A percentile compares a stretch with the other conserved stretches of the same genome.
Evolutionary conservation across 495 filamentous ascomycete species (phyloP).

Genomic region (Halenospora varia): DNA sequence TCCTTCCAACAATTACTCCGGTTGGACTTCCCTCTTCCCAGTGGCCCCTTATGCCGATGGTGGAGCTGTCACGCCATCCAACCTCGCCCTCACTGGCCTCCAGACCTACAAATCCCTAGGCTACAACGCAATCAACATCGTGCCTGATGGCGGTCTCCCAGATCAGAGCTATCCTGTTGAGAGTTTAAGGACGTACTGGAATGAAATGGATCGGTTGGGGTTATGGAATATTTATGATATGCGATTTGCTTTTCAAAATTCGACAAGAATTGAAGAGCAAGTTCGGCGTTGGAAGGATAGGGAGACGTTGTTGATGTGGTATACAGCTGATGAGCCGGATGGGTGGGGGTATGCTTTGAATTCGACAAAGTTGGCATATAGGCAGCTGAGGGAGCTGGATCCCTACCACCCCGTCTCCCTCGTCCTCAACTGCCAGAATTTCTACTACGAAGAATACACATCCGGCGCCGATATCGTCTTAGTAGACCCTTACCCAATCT

Average conservation of each 20-base stretch:
- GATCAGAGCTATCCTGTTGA: slow-evolving; percentile 36
- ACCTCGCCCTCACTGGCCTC: slow-evolving; percentile 37
- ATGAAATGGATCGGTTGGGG: slow-evolving; percentile 49
- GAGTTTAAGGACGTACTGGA: slow-evolving; percentile 44
- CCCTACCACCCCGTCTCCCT: slow-evolving; percentile 67
- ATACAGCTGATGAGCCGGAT: slow-evolving; percentile 67
- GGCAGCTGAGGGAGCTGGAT: slow-evolving; percentile 51
- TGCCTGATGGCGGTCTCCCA: slow-evolving; percentile 37
- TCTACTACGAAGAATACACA: slow-evolving; percentile 60
- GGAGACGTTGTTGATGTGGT: slow-evolving; percentile 59
- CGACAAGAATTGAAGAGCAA: slow-evolving; percentile 45
- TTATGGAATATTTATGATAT: slow-evolving; percentile 65
- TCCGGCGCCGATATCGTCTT: slow-evolving; percentile 62
- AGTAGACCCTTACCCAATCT: slow-evolving; percentile 63
- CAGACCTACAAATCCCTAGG: slow-evolving; percentile 36
- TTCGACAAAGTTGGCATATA: too few relatives aligned
- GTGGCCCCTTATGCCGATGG: slow-evolving; percentile 63
- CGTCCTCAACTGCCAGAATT: slow-evolving; percentile 67
- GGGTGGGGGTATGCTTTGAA: too few relatives aligned
- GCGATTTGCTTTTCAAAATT: slow-evolving; percentile 56
- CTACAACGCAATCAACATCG: slow-evolving; percentile 51
- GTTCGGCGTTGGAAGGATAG: slow-evolving; percentile 47
- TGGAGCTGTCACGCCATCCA: slow-evolving; percentile 42
- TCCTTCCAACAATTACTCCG: slow-evolving; percentile 17
- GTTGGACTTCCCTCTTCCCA: slow-evolving; percentile 50